These are phyloP conservation scores for Botrytis sinoallii DNA, from an alignment of 2,329 filamentous ascomycete genomes.

Conservation along the genomic window DNA sequence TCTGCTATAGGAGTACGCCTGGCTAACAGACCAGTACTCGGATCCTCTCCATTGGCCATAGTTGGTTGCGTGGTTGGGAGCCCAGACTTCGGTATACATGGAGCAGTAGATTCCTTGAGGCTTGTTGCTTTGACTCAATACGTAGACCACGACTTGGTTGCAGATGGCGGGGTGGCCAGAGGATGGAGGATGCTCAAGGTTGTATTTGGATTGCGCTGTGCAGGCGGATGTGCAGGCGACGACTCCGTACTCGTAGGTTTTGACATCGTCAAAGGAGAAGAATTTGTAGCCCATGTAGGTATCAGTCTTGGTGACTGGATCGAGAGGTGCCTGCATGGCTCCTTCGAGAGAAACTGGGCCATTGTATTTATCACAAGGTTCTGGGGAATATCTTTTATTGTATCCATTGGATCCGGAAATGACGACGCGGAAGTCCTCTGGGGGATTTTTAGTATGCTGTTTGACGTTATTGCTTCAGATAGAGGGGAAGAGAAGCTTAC, in stretches of 20 bases:
- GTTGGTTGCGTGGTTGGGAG: slow-evolving; percentile 29
- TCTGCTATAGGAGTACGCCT: slow-evolving; percentile 5
- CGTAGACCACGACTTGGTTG: slow-evolving; percentile 42
- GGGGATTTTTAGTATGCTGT: slow-evolving; percentile 1
- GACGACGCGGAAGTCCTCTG: slow-evolving; percentile 40
- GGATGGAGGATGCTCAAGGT: slow-evolving; percentile 34
- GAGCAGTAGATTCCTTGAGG: slow-evolving; percentile 41
- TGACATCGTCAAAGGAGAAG: slow-evolving; percentile 27
- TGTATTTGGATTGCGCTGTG: slow-evolving; percentile 38
- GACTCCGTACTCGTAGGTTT: slow-evolving; percentile 25
- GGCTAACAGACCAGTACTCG: slow-evolving; percentile 14
- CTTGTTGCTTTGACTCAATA: slow-evolving; percentile 38
- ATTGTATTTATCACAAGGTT: slow-evolving; percentile 12
- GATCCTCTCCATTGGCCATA: slow-evolving; percentile 25
- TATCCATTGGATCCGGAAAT: slow-evolving; percentile 46
- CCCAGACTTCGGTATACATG: slow-evolving; percentile 33
- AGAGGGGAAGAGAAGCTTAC: background rate
- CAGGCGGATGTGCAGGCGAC: slow-evolving; percentile 38
- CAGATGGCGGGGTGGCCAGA: slow-evolving; percentile 38
- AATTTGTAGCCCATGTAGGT: slow-evolving; percentile 37
- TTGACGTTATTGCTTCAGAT: no score
- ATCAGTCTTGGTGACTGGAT: slow-evolving; percentile 28
- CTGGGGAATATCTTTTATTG: slow-evolving; percentile 32
- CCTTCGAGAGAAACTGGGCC: slow-evolving; percentile 36
- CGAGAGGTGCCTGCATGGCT: slow-evolving; percentile 37